Percentiles rank a stretch among this genome's conserved stretches.
phyloP scores from a whole-genome alignment of 179 eudicot genomes.

The Beta macrorhiza region DNA sequence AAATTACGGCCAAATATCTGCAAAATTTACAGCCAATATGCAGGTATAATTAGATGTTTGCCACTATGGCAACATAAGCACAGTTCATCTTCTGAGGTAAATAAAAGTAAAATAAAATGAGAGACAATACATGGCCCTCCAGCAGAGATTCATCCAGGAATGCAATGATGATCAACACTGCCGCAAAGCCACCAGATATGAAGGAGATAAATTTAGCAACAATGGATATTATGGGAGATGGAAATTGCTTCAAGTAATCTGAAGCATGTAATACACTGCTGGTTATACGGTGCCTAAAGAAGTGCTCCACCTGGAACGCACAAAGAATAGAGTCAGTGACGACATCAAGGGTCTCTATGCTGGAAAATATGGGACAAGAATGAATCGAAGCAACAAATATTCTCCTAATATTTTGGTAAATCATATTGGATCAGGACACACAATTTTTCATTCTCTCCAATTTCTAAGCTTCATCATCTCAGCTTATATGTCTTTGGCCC shows the following conservation, averaged over 20 bases:
- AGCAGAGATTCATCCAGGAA: constrained; percentile 90
- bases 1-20: constrained; percentile 94
- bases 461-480: neutral
- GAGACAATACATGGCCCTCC: constrained; percentile 90
- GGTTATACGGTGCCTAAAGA: constrained; percentile 81
- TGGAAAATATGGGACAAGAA: neutral
- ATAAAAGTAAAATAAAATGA: neutral
- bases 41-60: neutral
- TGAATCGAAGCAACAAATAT: neutral
- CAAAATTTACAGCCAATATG: constrained; percentile 13
- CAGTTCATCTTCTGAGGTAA: neutral
- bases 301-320: constrained; percentile 76
- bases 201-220: constrained; percentile 89
- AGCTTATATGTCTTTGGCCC: neutral
- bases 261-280: constrained; percentile 77
- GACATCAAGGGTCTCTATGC: neutral
- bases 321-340: constrained; percentile 11
- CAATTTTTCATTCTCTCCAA: neutral
- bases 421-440: neutral
- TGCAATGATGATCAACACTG: constrained; percentile 80
- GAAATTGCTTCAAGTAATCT: constrained; percentile 88
- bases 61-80: neutral
- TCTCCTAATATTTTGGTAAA: neutral
- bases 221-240: constrained; percentile 75
- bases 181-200: constrained; percentile 92